These are phyloP conservation scores for Striga hermonthica DNA, from an alignment of 305 asterid genomes.

Conservation along the genomic window DNA sequence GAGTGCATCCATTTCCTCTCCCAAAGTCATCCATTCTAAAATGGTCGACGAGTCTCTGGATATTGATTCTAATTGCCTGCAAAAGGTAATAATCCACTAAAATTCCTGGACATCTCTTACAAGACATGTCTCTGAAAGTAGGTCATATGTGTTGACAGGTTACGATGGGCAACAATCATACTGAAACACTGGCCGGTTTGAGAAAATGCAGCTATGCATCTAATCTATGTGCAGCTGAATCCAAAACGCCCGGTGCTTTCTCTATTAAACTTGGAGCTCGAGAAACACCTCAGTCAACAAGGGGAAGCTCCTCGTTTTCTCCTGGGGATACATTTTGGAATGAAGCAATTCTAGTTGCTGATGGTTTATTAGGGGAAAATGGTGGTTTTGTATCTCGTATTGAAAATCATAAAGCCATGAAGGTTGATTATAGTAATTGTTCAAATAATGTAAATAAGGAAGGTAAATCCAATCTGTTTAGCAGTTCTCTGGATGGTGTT, in stretches of 20 bases:
- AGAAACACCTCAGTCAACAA: slow-evolving; percentile 66
- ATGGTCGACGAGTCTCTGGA: slow-evolving; percentile 31
- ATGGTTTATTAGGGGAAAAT: slow-evolving; percentile 59
- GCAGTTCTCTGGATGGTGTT: slow-evolving; percentile 32
- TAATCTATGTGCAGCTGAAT: slow-evolving; percentile 39
- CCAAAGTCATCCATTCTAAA: slow-evolving; percentile 30
- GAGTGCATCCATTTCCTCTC: slow-evolving; percentile 39
- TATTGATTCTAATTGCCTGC: slow-evolving; percentile 33
- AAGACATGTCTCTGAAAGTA: slow-evolving; percentile 22
- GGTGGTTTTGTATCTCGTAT: slow-evolving; percentile 43
- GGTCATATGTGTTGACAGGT: slow-evolving; percentile 45
- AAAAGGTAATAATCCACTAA: slow-evolving; percentile 47
- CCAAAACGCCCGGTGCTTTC: slow-evolving; percentile 57
- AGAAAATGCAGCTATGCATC: slow-evolving; percentile 63
- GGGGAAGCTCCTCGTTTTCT: slow-evolving; percentile 79
- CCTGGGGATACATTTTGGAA: slow-evolving; percentile 99
- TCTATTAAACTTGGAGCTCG: slow-evolving; percentile 37
- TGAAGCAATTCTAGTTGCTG: slow-evolving; percentile 90
- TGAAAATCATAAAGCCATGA: slow-evolving; percentile 35
- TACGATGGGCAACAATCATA: slow-evolving; percentile 33
- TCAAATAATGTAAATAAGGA: slow-evolving; percentile 43
- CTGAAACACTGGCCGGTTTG: slow-evolving; percentile 56
- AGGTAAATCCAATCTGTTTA: slow-evolving; percentile 32
- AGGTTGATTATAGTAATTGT: slow-evolving; percentile 37
- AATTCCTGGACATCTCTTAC: slow-evolving; percentile 12